Percentiles rank a stretch among this genome's conserved stretches.
phyloP scores from a whole-genome alignment of 139 green algal genomes.

The Marvania coccoides region DNA sequence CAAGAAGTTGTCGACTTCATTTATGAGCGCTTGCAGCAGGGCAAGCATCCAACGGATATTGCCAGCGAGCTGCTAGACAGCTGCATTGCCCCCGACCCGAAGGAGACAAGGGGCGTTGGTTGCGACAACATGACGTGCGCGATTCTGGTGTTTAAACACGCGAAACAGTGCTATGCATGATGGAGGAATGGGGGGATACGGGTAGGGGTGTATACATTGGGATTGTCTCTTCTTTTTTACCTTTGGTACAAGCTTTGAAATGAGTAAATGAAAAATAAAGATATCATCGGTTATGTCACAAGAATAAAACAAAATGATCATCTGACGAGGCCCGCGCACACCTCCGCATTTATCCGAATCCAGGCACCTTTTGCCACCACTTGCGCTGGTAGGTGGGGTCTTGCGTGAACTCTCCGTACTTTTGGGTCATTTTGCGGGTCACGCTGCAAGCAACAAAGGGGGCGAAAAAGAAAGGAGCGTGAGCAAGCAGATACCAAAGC shows the following conservation, averaged over 20 bases:
- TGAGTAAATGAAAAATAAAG: too few species aligned
- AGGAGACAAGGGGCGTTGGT: constrained; percentile 72
- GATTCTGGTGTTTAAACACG: constrained; percentile 39
- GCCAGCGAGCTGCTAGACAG: constrained; percentile 69
- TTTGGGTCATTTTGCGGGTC: constrained; percentile 24
- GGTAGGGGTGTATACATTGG: too few species aligned
- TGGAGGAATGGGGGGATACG: too few species aligned
- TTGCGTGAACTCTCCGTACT: constrained; percentile 22
- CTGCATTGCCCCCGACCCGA: constrained; percentile 80
- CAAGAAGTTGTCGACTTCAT: constrained; percentile 86
- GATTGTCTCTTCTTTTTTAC: not conserved
- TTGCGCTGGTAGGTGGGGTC: constrained; percentile 12
- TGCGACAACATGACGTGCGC: constrained; percentile 90
- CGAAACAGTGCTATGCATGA: too few species aligned
- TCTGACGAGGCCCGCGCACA: not conserved
- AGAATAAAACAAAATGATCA: not conserved
- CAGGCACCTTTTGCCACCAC: constrained; percentile 15
- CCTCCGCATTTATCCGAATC: not conserved
- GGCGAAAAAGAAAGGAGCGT: not conserved
- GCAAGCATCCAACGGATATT: constrained; percentile 37
- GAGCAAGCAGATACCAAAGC: not conserved
- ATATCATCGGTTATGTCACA: not conserved
- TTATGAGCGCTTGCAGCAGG: constrained; percentile 37
- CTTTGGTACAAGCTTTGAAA: too few species aligned
- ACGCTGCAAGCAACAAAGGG: not conserved